Evolutionary conservation across 257 asterid species (phyloP).

Genomic region (Misopates orontium): DNA sequence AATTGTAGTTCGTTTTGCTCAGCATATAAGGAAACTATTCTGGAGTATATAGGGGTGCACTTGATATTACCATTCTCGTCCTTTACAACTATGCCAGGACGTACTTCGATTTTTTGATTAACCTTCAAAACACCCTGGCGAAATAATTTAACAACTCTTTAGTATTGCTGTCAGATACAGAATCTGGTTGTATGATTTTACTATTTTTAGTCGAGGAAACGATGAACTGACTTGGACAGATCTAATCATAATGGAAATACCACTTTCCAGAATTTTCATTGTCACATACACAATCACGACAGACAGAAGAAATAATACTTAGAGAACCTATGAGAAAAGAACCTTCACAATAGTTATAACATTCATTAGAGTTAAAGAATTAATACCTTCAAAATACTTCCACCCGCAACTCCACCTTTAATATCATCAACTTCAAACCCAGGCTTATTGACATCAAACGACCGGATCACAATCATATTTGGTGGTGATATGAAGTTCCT

Average conservation of each 20-base stretch:
- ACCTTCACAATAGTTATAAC: not conserved
- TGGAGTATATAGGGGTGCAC: slow-evolving; percentile 92
- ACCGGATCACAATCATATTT: slow-evolving; percentile 94
- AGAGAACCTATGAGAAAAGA: not conserved
- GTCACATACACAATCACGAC: not conserved
- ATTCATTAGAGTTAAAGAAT: not conserved
- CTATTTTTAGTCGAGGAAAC: not conserved
- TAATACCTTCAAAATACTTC: slow-evolving; percentile 87
- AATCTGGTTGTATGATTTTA: not conserved
- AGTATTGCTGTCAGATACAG: not conserved
- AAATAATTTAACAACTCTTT: slow-evolving; percentile 13
- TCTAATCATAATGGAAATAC: no score
- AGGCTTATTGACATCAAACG: slow-evolving; percentile 96
- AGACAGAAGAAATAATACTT: no score
- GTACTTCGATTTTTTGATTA: slow-evolving; percentile 85
- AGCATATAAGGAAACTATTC: slow-evolving; percentile 85
- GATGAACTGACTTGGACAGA: slow-evolving; percentile 2
- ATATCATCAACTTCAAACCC: slow-evolving; percentile 98
- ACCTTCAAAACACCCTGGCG: slow-evolving; percentile 96
- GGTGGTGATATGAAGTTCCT: slow-evolving; percentile 90
- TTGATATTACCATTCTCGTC: slow-evolving; percentile 83
- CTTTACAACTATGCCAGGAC: slow-evolving; percentile 94
- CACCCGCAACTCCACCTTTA: slow-evolving; percentile 98
- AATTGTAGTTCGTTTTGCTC: slow-evolving; percentile 94
- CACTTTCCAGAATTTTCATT: no score